These are phyloP conservation scores for Hypoxylon lenormandii DNA, from an alignment of 495 filamentous ascomycete species.

Conservation along the genomic window DNA sequence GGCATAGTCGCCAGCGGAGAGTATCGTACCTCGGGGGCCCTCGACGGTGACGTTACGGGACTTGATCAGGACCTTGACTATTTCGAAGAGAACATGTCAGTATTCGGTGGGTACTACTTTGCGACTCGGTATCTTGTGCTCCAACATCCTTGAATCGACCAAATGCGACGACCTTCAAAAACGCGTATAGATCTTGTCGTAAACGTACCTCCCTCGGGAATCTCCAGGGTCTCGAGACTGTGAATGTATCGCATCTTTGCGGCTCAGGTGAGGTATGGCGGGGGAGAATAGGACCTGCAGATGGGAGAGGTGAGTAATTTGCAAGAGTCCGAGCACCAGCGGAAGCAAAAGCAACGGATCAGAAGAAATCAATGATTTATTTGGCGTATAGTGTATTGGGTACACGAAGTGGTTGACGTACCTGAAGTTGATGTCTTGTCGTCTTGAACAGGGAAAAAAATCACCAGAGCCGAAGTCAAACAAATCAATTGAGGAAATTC, in stretches of 20 bases:
- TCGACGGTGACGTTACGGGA: constrained; percentile 94
- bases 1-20: constrained; percentile 9
- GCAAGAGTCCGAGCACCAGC: constrained; percentile 2
- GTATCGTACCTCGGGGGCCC: constrained; percentile 81
- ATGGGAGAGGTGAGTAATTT: constrained; percentile 32
- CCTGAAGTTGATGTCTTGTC: constrained; percentile 39
- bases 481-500: constrained; percentile 54
- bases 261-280: constrained; percentile 52
- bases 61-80: constrained; percentile 96
- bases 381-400: neutral
- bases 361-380: neutral
- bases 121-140: constrained; percentile 30
- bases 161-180: constrained; percentile 10
- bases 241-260: constrained; percentile 98
- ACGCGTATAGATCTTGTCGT: constrained; percentile 26
- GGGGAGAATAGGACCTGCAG: constrained; percentile 45
- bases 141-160: constrained; percentile 14
- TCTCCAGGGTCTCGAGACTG: constrained; percentile 89
- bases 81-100: constrained; percentile 55
- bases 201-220: constrained; percentile 94
- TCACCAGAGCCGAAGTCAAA: constrained; percentile 45
- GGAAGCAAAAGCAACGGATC: constrained; percentile 13
- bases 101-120: constrained; percentile 42
- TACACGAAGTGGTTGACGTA: constrained; percentile 37
- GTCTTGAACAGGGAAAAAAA: constrained; percentile 40